Conservation (phyloP, 2,329 filamentous ascomycete genomes). For the Beauveria australis region DNA sequence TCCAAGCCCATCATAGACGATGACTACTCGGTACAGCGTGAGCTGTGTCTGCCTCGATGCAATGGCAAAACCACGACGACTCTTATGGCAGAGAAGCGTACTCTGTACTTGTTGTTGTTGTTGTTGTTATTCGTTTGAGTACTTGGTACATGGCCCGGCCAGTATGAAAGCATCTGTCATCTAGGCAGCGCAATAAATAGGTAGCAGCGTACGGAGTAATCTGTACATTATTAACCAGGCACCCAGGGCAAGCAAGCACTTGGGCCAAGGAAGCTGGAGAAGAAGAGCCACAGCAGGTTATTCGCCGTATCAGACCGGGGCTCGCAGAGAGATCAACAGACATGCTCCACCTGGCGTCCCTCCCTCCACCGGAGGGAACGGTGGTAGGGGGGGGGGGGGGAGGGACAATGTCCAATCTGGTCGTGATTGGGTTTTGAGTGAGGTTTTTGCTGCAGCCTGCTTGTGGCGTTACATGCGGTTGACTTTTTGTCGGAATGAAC, state of each 20-base stretch:
- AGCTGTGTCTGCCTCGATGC: neutral
- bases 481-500: conserved; percentile 3
- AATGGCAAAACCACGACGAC: neutral
- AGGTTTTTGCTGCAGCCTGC: neutral
- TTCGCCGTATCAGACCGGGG: neutral
- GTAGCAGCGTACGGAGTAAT: neutral
- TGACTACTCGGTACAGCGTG: neutral
- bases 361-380: conserved; percentile 4
- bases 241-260: neutral
- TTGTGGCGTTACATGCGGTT: neutral
- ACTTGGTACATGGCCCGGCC: neutral
- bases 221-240: too few species aligned
- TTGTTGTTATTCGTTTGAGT: neutral
- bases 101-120: neutral
- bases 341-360: neutral
- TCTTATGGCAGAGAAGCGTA: neutral
- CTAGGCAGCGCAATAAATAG: too few species aligned
- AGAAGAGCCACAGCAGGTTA: neutral
- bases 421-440: neutral
- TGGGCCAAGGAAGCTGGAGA: neutral
- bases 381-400: neutral
- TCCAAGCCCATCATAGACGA: neutral
- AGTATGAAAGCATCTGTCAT: neutral
- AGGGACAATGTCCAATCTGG: neutral
- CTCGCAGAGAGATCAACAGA: conserved; percentile 5